Percentiles rank a stretch among this genome's conserved stretches.
These are phyloP conservation scores for Boletus vermiculosoides DNA, from an alignment of 768 basidiomycete genomes.

Conservation along the genomic window DNA sequence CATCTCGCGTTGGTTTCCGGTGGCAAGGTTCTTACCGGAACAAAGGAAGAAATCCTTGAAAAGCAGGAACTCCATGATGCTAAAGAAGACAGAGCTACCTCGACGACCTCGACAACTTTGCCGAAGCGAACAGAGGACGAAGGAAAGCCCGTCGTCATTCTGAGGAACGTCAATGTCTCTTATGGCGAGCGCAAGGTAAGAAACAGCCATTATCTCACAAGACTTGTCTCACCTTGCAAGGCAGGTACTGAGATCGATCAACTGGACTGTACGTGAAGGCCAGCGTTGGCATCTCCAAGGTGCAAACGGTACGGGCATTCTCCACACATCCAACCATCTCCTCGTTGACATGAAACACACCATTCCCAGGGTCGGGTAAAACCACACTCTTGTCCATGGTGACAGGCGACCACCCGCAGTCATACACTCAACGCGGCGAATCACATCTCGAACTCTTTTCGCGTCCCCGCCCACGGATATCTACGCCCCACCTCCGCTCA, in stretches of 20 bases:
- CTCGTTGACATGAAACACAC: neutral
- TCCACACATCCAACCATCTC: neutral
- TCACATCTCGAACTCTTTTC: conserved; percentile 57
- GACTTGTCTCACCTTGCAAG: neutral
- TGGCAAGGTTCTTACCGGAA: conserved; percentile 50
- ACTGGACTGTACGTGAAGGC: conserved; percentile 80
- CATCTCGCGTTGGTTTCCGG: conserved; percentile 59
- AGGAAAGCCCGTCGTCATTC: conserved; percentile 50
- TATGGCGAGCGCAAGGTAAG: conserved; percentile 64
- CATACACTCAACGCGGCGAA: conserved; percentile 64
- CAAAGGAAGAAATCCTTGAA: conserved; percentile 45
- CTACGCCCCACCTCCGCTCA: conserved; percentile 65
- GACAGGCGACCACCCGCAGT: conserved; percentile 94
- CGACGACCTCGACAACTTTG: neutral
- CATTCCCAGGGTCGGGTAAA: conserved; percentile 78
- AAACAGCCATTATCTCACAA: neutral
- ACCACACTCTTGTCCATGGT: conserved; percentile 88
- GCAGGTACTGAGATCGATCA: conserved; percentile 73
- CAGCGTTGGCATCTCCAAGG: conserved; percentile 92
- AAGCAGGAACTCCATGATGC: conserved; percentile 13
- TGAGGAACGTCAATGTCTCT: conserved; percentile 65
- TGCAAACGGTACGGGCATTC: conserved; percentile 61
- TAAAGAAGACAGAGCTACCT: neutral
- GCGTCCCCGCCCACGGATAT: conserved; percentile 57
- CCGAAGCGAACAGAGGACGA: conserved; percentile 2